Evolutionary conservation across 495 filamentous ascomycete genomes (phyloP).

Genomic region (Xylaria castorea): DNA sequence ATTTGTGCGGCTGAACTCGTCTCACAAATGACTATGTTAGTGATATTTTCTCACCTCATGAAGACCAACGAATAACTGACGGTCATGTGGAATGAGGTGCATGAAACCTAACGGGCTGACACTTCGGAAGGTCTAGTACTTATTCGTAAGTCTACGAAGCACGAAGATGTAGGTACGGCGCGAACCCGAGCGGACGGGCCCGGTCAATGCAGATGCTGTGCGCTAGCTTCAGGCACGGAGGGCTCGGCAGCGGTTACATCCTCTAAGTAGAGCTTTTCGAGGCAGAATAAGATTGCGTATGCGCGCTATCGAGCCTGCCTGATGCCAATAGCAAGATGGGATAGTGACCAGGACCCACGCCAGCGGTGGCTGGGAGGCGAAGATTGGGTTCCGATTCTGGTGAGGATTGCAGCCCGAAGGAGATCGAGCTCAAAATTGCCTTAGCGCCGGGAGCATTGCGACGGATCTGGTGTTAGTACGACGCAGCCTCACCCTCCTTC

Average conservation of each 20-base stretch:
- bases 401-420: constrained; percentile 24
- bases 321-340: constrained; percentile 15
- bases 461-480: constrained; percentile 14
- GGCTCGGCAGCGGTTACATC: constrained; percentile 11
- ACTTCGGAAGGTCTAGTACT: background rate
- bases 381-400: constrained; percentile 25
- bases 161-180: constrained; percentile 18
- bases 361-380: constrained; percentile 9
- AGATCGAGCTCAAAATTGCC: background rate
- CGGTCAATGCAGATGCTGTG: constrained; percentile 17
- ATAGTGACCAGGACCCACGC: constrained; percentile 8
- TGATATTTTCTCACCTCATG: constrained; percentile 1
- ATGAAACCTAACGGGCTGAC: background rate
- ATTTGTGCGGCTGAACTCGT: background rate
- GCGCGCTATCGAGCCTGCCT: constrained; percentile 12
- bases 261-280: background rate
- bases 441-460: constrained; percentile 21
- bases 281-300: constrained; percentile 10
- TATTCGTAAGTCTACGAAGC: background rate
- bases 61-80: background rate
- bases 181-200: constrained; percentile 19
- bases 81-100: background rate
- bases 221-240: constrained; percentile 25
- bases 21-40: background rate
- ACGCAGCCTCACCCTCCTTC: background rate